A percentile compares a stretch with the other conserved stretches of the same genome.
phyloP scores from a whole-genome alignment of 2,329 filamentous ascomycete species.

The Cytospora piceicola region DNA sequence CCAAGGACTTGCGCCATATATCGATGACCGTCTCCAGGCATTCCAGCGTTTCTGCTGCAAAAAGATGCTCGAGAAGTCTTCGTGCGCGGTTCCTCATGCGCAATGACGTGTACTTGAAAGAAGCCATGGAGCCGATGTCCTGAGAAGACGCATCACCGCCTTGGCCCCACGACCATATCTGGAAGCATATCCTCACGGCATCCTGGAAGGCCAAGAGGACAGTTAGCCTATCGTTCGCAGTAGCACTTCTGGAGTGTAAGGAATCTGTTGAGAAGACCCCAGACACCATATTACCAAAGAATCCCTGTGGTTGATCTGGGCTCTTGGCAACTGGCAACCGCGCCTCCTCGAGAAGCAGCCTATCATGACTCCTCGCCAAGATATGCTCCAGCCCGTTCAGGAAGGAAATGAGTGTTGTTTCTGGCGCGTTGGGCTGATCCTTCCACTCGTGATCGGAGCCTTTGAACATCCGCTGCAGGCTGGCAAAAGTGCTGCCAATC shows the following conservation, averaged over 20 bases:
- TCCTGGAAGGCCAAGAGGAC: slow-evolving; percentile 97
- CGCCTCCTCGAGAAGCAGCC: slow-evolving; percentile 75
- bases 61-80: slow-evolving; percentile 87
- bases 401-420: slow-evolving; percentile 78
- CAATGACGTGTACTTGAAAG: slow-evolving; percentile 87
- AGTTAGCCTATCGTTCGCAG: slow-evolving; percentile 91
- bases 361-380: slow-evolving; percentile 83
- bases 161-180: slow-evolving; percentile 93
- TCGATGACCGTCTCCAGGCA: slow-evolving; percentile 90
- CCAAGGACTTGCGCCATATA: slow-evolving; percentile 69
- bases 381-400: slow-evolving; percentile 93
- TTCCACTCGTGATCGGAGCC: slow-evolving; percentile 29
- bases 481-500: slow-evolving; percentile 72
- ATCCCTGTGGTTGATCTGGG: slow-evolving; percentile 81
- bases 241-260: slow-evolving; percentile 75
- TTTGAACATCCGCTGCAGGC: slow-evolving; percentile 68
- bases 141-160: slow-evolving; percentile 60
- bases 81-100: slow-evolving; percentile 89
- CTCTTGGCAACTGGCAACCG: slow-evolving; percentile 71
- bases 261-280: slow-evolving; percentile 83
- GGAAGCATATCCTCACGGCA: slow-evolving; percentile 87
- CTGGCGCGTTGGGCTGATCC: slow-evolving; percentile 52
- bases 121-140: slow-evolving; percentile 72
- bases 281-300: slow-evolving; percentile 94
- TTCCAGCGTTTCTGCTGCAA: slow-evolving; percentile 88